Percentiles rank a stretch among this genome's conserved stretches.
phyloP scores from a whole-genome alignment of 306 rosid species.

The Cucurbita ficifolia region DNA sequence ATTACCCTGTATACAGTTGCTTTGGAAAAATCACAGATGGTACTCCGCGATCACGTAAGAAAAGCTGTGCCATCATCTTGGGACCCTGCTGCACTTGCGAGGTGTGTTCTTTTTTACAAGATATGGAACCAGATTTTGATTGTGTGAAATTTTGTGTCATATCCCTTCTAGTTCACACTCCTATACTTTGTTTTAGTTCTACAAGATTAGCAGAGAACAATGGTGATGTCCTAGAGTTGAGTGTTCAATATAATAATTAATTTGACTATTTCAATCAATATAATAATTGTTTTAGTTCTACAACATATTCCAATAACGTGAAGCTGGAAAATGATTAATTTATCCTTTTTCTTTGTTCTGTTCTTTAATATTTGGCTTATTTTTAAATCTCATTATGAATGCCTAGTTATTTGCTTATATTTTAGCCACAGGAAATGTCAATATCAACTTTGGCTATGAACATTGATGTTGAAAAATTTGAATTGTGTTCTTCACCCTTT shows the following conservation, averaged over 20 bases:
- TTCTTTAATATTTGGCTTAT: no score
- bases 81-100: constrained; percentile 92
- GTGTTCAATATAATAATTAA: background rate
- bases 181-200: background rate
- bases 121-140: background rate
- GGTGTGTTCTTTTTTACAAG: constrained; percentile 27
- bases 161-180: background rate
- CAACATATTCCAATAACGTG: no score
- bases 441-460: background rate
- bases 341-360: no score
- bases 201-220: background rate
- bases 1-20: constrained; percentile 90
- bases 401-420: background rate
- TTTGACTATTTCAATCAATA: no score
- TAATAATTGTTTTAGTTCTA: no score
- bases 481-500: background rate
- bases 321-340: no score
- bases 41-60: constrained; percentile 55
- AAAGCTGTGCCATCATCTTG: constrained; percentile 76
- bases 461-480: background rate
- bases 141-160: background rate
- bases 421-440: background rate
- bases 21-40: constrained; percentile 78
- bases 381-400: no score
- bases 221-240: background rate